Percentiles rank a stretch among this genome's conserved stretches.
These are phyloP conservation scores for Paracorniculantispora psalliotae DNA, from an alignment of 2,329 filamentous ascomycete species.

Conservation along the genomic window DNA sequence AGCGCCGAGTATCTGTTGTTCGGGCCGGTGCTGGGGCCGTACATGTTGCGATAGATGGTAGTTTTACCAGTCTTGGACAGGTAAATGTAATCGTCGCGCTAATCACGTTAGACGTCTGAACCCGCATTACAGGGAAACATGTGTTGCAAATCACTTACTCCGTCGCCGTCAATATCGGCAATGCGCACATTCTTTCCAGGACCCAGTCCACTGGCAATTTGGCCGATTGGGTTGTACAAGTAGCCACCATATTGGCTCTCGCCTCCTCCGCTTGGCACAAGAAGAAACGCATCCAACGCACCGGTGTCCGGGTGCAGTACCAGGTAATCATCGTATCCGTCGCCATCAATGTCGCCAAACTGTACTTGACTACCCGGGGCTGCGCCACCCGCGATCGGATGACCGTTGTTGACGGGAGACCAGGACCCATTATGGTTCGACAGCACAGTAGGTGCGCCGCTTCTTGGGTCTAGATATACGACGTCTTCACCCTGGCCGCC, in stretches of 20 bases:
- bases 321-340: conserved; percentile 16
- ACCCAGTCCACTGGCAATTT: conserved; percentile 16
- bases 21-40: neutral
- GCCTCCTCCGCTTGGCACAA: neutral
- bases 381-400: conserved; percentile 14
- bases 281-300: conserved; percentile 5
- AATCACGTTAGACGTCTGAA: neutral
- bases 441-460: conserved; percentile 11
- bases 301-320: conserved; percentile 14
- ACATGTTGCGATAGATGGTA: conserved; percentile 16
- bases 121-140: neutral
- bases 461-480: conserved; percentile 16
- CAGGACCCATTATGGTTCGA: conserved; percentile 1
- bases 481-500: conserved; percentile 17
- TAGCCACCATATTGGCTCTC: neutral
- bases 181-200: conserved; percentile 17
- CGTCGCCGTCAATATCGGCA: conserved; percentile 22
- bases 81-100: conserved; percentile 18
- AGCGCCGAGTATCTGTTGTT: neutral
- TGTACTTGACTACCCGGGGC: conserved; percentile 12
- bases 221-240: conserved; percentile 9
- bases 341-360: conserved; percentile 16
- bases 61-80: conserved; percentile 12
- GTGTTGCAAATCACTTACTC: conserved; percentile 7
- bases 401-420: conserved; percentile 4